Evolutionary conservation across 225 moss, liverwort and hornwort species (phyloP), one percentile per base, ranked within the genome.

Genomic region (Pseudisothecium myosuroides): DNA sequence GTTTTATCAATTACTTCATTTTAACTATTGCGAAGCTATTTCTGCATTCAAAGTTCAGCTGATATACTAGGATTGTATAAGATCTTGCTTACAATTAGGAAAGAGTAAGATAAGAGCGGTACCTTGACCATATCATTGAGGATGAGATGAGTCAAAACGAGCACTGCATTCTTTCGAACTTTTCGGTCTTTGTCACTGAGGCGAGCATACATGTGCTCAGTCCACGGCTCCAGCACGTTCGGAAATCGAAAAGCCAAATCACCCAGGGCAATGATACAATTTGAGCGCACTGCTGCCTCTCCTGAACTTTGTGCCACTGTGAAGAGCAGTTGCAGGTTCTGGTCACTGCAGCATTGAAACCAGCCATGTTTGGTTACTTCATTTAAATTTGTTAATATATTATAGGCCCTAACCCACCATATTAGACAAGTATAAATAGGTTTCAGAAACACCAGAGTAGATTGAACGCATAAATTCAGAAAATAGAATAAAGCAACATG

Each of bases 61-160:
- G 37, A 78, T 82, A 43, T 59, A 39, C 81, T 58, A 24, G 59
- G 39, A 59, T 59, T 73, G 37, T 12, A 60, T 14, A 67, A 63
- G 52, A 54, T 71, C 39, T 76, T 76, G 76, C 28, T 71, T 49
- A 82, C 65, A 89, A 61, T 62, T 61, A 55, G 47, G 67, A 23
- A 60, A 88, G 84, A 65, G 54, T 61, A 39, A 81, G 84, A 73
- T 24, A 84, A 86, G 55, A 52, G 59, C 54, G 24, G n/a, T 84
- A 98, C 99, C 97, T 99, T 99, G 81, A 99, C 96, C 97, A 97
- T 96, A 85, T 99, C 99, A 92, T 99, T 99, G 82, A 99, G 96
- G 85, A 99, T 96, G 73, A 99, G 95, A 90, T 99, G 99, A 92
- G 96, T 97, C 86, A 99, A 93, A 85, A 99, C 99, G 75, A 97